Evolutionary conservation across 2,329 filamentous ascomycete genomes (phyloP), one percentile per base, ranked within the genome.

Genomic region (Tothia fuscella): DNA sequence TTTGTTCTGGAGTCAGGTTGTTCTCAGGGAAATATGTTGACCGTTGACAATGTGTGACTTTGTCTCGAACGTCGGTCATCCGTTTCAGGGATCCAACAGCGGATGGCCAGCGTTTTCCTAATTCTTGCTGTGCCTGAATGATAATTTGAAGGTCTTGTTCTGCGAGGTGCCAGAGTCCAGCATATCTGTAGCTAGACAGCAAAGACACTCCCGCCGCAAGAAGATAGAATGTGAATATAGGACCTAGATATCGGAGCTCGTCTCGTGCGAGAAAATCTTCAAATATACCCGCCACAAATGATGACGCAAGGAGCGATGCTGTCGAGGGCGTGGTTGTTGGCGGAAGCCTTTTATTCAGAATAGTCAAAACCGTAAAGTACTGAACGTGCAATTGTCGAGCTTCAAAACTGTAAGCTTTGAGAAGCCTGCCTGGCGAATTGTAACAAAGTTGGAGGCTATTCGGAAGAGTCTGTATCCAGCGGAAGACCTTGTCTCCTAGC

Each of bases 211-310:
- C 62, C 2, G 62, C 60, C 10, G 57, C 58, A 3, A 64, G 52
- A 13, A 58, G 59, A 39, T 64, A 64, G 46, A 65, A 63, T 3
- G 62, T 60, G 41, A 59, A 64, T 3, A 62, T 59, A 0, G 62
- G 59, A 0, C 61, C 62, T 1, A 64, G 48, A 20, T 59, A 62
- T 17, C 58, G 56, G 9, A 65, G 53, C 36, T 66, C 61, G 38
- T 63, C 61, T 0, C 58, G 51, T 17, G 60, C 55, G 17, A 65
- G 55, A 34, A 65, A 61, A 31, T 65, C 62, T 46, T 66, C 62
- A 29, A 64, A 65, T 4, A 66, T 60, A 0, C 62, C 61, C 1
- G 59, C 60, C 19, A 65, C 53, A 36, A 60, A 64, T 0, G 61
- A 64, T 1, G 62, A 61, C 6, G 62, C 61, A 1, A 65, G 49